Conservation (phyloP, 2,329 filamentous ascomycete species). For the Pyricularia pennisetigena region DNA sequence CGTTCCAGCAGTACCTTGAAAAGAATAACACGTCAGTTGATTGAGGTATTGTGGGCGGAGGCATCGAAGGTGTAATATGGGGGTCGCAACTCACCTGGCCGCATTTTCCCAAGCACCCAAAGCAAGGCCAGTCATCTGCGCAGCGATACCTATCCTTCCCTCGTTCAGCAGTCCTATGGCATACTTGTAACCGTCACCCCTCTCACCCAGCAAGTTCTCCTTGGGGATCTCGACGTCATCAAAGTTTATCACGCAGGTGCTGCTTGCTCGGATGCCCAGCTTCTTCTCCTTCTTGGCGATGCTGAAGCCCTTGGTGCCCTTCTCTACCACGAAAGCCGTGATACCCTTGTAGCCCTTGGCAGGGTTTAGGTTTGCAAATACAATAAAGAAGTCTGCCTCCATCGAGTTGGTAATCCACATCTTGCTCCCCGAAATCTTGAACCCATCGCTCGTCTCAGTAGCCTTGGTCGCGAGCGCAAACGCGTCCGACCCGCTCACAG, state of each 20-base stretch:
- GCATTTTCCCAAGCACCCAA: constrained; percentile 94
- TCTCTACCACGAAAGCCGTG: constrained; percentile 90
- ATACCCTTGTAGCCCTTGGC: constrained; percentile 95
- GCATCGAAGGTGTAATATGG: background rate
- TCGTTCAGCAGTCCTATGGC: constrained; percentile 92
- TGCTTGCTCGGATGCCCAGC: constrained; percentile 89
- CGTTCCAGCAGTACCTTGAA: constrained; percentile 84
- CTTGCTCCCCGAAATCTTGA: constrained; percentile 83
- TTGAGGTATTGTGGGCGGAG: background rate
- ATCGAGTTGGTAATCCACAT: constrained; percentile 99
- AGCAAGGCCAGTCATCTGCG: constrained; percentile 96
- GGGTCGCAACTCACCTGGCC: constrained; percentile 43
- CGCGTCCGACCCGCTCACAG: constrained; percentile 86
- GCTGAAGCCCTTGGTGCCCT: constrained; percentile 76
- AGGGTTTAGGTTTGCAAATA: constrained; percentile 92
- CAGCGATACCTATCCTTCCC: constrained; percentile 93
- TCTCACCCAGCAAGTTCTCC: constrained; percentile 78
- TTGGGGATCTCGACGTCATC: constrained; percentile 89
- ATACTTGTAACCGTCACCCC: constrained; percentile 95
- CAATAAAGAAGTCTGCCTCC: constrained; percentile 91
- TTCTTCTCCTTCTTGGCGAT: constrained; percentile 99
- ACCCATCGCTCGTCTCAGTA: constrained; percentile 71
- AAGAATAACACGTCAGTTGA: background rate
- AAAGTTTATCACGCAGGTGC: constrained; percentile 94
- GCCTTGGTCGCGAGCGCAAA: constrained; percentile 93